Evolutionary conservation across 2,329 filamentous ascomycete genomes (phyloP).

Genomic region (Hypoxylon sp.): DNA sequence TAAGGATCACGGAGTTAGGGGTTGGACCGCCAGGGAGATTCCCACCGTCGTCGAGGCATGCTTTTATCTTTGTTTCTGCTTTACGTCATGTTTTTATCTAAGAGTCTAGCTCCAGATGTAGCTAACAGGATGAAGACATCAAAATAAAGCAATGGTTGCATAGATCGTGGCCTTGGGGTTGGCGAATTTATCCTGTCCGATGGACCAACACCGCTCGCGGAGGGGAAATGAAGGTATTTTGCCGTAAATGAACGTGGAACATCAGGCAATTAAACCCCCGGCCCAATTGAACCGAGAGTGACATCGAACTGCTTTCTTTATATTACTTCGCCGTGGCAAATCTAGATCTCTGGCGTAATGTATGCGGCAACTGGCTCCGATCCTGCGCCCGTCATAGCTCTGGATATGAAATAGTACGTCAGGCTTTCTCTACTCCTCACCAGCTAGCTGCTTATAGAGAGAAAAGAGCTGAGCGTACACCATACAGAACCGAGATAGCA

Average conservation of each 20-base stretch:
- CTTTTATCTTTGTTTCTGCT: constrained; percentile 8
- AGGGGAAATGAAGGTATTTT: constrained; percentile 36
- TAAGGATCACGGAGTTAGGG: constrained; percentile 16
- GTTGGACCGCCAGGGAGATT: constrained; percentile 18
- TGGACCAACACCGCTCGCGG: background rate
- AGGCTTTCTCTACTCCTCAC: background rate
- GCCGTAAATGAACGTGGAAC: constrained; percentile 34
- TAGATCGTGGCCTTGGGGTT: background rate
- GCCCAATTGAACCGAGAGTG: constrained; percentile 5
- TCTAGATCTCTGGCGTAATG: constrained; percentile 4
- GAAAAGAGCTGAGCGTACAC: background rate
- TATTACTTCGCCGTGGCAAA: constrained; percentile 14
- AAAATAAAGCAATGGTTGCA: constrained; percentile 9
- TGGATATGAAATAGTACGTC: constrained; percentile 3
- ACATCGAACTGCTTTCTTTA: constrained; percentile 11
- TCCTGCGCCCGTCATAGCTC: background rate
- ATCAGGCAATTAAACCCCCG: constrained; percentile 26
- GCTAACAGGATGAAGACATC: background rate
- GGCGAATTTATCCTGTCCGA: constrained; percentile 28
- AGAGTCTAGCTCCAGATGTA: background rate
- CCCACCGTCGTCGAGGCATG: constrained; percentile 17
- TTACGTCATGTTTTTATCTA: background rate
- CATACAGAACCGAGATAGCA: background rate
- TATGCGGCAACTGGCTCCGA: constrained; percentile 19
- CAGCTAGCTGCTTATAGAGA: background rate